These are phyloP conservation scores for Blepharisma undulans DNA, from an alignment of 169 alveolate species.

Conservation along the genomic window DNA sequence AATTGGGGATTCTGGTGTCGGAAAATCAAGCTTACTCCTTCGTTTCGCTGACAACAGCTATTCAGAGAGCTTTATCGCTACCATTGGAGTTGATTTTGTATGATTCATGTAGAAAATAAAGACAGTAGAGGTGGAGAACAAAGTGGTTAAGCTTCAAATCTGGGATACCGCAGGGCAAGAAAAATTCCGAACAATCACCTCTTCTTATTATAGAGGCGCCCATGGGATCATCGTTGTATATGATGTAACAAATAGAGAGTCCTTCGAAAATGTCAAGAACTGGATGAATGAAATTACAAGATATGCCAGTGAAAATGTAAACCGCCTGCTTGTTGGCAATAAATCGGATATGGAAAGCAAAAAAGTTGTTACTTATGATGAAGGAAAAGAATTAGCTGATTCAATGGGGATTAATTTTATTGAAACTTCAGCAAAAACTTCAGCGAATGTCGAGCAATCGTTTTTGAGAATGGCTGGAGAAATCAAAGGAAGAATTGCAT, in stretches of 20 bases:
- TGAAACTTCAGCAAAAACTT: constrained; percentile 94
- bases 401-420: constrained; percentile 86
- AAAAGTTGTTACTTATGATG: constrained; percentile 61
- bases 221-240: constrained; percentile 59
- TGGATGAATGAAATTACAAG: constrained; percentile 95
- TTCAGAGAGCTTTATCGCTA: constrained; percentile 89
- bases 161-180: constrained; percentile 82
- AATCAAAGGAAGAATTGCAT: constrained; percentile 36
- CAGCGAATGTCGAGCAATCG: constrained; percentile 88
- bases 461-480: constrained; percentile 70
- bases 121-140: constrained; percentile 8
- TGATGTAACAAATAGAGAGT: constrained; percentile 91
- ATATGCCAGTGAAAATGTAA: constrained; percentile 89
- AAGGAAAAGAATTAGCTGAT: constrained; percentile 85
- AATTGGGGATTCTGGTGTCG: constrained; percentile 46
- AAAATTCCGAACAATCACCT: constrained; percentile 67
- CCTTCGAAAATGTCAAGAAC: constrained; percentile 92
- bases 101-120: neutral
- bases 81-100: constrained; percentile 91
- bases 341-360: constrained; percentile 89
- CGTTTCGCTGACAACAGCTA: constrained; percentile 88
- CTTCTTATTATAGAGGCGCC: constrained; percentile 70
- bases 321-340: constrained; percentile 89
- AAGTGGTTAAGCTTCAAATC: constrained; percentile 57
- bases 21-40: constrained; percentile 37